phyloP scores from a whole-genome alignment of 108 stramenopile species.

The Nitzschia inconspicua region DNA sequence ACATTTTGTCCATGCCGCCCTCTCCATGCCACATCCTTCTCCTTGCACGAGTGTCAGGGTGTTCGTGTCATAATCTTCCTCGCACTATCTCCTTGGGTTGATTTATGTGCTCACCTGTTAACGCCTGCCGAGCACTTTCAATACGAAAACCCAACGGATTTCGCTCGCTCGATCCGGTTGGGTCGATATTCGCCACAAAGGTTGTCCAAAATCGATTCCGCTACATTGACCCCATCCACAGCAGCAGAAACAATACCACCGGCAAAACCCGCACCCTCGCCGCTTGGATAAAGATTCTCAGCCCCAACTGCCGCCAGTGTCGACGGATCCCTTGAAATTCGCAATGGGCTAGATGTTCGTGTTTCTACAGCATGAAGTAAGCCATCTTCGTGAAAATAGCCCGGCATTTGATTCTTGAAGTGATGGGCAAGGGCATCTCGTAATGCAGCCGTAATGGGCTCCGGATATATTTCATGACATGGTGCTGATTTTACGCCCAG shows the following conservation, averaged over 20 bases:
- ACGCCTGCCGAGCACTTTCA: neutral
- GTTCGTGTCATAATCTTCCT: conserved; percentile 30
- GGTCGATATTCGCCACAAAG: conserved; percentile 24
- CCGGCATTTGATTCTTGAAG: conserved; percentile 83
- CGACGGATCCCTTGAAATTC: conserved; percentile 64
- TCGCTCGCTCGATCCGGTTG: conserved; percentile 1
- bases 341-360: conserved; percentile 87
- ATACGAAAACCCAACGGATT: conserved; percentile 34
- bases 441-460: conserved; percentile 70
- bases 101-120: neutral
- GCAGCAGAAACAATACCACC: conserved; percentile 96
- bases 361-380: conserved; percentile 95
- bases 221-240: conserved; percentile 89
- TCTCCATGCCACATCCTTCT: neutral
- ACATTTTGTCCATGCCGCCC: conserved; percentile 30
- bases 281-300: conserved; percentile 76
- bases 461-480: conserved; percentile 89
- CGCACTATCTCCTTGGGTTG: neutral
- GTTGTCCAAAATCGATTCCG: conserved; percentile 63
- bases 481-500: conserved; percentile 82
- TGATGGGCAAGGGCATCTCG: conserved; percentile 64
- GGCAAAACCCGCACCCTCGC: conserved; percentile 97
- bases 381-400: conserved; percentile 72
- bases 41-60: conserved; percentile 24
- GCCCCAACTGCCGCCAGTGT: conserved; percentile 69